phyloP scores from a whole-genome alignment of 2,329 filamentous ascomycete genomes.

The Trichoderma arundinaceum region DNA sequence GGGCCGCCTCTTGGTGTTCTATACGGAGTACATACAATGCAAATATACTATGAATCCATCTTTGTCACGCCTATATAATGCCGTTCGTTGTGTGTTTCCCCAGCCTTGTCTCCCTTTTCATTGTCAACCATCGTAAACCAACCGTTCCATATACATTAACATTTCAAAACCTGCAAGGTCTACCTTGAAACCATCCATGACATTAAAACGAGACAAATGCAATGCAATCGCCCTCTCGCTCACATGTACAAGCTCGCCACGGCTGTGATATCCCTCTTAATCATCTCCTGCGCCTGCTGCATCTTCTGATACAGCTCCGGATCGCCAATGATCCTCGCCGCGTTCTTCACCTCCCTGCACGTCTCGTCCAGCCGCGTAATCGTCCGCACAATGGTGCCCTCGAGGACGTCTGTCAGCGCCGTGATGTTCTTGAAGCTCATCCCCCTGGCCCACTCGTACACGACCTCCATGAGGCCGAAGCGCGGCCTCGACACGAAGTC shows the following conservation, averaged over 20 bases:
- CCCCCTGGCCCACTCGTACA: conserved; percentile 96
- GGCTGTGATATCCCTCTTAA: conserved; percentile 93
- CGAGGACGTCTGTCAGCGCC: conserved; percentile 91
- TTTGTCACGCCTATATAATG: too few relatives aligned
- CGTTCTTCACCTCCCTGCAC: conserved; percentile 96
- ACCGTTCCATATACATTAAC: too few relatives aligned
- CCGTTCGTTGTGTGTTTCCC: too few relatives aligned
- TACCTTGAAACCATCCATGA: background rate
- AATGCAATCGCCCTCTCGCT: background rate
- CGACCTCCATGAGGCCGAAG: conserved; percentile 95
- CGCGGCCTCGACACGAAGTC: conserved; percentile 87
- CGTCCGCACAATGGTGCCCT: conserved; percentile 94
- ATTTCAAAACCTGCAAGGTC: too few relatives aligned
- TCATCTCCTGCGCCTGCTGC: conserved; percentile 96
- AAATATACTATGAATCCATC: background rate
- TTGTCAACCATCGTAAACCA: too few relatives aligned
- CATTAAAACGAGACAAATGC: background rate
- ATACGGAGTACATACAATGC: background rate
- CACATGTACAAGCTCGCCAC: conserved; percentile 89
- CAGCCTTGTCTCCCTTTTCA: too few relatives aligned
- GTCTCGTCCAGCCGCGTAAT: conserved; percentile 95
- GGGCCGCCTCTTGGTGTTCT: background rate
- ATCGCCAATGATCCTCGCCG: conserved; percentile 92
- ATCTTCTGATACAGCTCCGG: conserved; percentile 94
- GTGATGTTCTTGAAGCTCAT: conserved; percentile 99